phyloP scores from a whole-genome alignment of 495 filamentous ascomycete species.

The Cryomyces antarcticus region DNA sequence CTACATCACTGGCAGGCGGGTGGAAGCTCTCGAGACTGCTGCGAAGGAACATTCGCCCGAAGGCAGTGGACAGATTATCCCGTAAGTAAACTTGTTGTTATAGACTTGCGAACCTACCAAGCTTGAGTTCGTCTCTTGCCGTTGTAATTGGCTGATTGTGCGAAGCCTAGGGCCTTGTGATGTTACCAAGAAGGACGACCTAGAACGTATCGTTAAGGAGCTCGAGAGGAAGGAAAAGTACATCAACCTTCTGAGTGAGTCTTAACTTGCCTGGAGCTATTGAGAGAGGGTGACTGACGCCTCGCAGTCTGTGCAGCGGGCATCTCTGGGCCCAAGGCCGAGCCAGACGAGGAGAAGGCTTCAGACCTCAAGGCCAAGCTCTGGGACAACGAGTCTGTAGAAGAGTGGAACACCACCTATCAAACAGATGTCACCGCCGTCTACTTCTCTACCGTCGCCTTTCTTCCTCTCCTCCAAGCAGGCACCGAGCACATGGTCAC shows the following conservation, averaged over 20 bases:
- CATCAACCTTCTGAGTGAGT: conserved; percentile 16
- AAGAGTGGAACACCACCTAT: conserved; percentile 20
- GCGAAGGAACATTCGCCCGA: conserved; percentile 18
- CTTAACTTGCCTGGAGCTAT: not conserved
- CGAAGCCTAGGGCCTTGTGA: conserved; percentile 20
- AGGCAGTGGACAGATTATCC: conserved; percentile 19
- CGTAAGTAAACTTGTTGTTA: no score
- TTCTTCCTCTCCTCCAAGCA: conserved; percentile 23
- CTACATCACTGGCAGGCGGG: conserved; percentile 20
- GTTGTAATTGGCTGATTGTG: no score
- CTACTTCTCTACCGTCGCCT: conserved; percentile 24
- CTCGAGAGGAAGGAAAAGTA: conserved; percentile 19
- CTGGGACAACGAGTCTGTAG: conserved; percentile 21
- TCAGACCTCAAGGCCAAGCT: conserved; percentile 17
- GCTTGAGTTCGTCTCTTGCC: no score
- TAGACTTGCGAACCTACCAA: no score
- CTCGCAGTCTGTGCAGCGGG: conserved; percentile 17
- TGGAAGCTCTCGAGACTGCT: conserved; percentile 20
- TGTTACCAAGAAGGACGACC: conserved; percentile 21
- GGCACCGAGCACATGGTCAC: conserved; percentile 16
- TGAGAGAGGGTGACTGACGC: not conserved
- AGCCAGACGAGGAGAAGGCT: conserved; percentile 14
- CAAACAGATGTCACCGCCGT: conserved; percentile 22
- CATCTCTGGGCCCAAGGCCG: conserved; percentile 18
- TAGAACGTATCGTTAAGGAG: conserved; percentile 15